Conservation (phyloP, 2,329 filamentous ascomycete species). For the Cyanodermella asteris region DNA sequence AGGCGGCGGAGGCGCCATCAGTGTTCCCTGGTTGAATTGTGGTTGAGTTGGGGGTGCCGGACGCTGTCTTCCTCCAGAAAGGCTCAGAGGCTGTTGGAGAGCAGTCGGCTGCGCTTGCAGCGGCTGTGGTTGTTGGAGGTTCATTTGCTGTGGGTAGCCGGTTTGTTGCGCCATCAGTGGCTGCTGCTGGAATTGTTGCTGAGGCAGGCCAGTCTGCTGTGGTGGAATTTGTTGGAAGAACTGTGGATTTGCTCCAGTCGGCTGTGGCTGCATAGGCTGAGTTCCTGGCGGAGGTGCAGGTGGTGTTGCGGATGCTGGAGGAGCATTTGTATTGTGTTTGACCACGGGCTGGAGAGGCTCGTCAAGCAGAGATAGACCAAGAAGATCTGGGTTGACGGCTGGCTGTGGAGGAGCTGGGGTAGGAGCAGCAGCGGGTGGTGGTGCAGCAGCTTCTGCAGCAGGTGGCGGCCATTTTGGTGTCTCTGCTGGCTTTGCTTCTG, state of each 20-base stretch:
- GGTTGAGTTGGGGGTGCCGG: constrained; percentile 46
- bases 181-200: constrained; percentile 4
- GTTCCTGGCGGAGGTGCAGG: constrained; percentile 17
- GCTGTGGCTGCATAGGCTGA: constrained; percentile 9
- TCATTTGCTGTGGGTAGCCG: constrained; percentile 3
- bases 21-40: constrained; percentile 35
- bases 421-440: constrained; percentile 18
- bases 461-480: no score
- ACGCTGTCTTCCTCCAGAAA: constrained; percentile 33
- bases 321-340: constrained; percentile 14
- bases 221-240: constrained; percentile 28
- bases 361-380: constrained; percentile 39
- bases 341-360: constrained; percentile 33
- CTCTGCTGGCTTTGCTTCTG: no score
- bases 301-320: constrained; percentile 19
- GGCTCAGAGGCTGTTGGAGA: constrained; percentile 16
- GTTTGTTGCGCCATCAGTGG: constrained; percentile 2
- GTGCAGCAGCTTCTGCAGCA: constrained; percentile 12
- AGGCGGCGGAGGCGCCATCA: constrained; percentile 58
- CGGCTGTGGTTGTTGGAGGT: constrained; percentile 2
- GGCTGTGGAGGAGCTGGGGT: constrained; percentile 21
- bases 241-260: constrained; percentile 22
- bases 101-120: constrained; percentile 15
- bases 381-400: constrained; percentile 45
- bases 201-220: constrained; percentile 6